phyloP scores from a whole-genome alignment of 441 rosid species.

The Bocquillonia castaneifolia region DNA sequence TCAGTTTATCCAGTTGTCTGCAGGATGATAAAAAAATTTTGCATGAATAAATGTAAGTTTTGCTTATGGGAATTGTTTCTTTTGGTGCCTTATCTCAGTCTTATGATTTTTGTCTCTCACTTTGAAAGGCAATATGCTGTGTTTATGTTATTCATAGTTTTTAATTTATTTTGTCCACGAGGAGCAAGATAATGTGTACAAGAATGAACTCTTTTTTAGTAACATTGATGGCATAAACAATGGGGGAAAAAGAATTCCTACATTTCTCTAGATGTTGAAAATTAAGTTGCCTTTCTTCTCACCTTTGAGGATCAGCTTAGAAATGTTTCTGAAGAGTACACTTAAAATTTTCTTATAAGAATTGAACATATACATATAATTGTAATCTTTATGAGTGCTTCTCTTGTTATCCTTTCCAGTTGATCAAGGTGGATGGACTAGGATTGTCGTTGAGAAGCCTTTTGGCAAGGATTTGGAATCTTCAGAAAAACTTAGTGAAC shows the following conservation, averaged over 20 bases:
- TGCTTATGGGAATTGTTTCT: conserved; percentile 5
- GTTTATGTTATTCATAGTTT: neutral
- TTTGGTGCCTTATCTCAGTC: neutral
- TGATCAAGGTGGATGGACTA: conserved; percentile 94
- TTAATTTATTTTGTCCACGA: neutral
- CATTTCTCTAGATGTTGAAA: conserved; percentile 1
- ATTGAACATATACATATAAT: conserved; percentile 3
- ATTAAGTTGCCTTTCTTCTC: neutral
- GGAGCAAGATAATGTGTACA: conserved; percentile 1
- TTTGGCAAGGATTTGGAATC: conserved; percentile 90
- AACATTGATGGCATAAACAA: conserved; percentile 1
- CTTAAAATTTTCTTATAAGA: neutral
- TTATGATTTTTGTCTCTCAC: neutral
- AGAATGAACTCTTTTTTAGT: neutral
- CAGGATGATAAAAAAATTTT: conserved; percentile 76
- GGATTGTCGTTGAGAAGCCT: conserved; percentile 96
- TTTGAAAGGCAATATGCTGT: neutral
- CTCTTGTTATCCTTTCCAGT: conserved; percentile 37
- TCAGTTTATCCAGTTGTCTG: conserved; percentile 91
- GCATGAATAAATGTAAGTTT: conserved; percentile 83
- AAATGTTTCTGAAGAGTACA: conserved; percentile 6
- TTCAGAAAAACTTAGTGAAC: conserved; percentile 73
- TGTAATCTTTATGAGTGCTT: neutral
- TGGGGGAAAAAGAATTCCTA: neutral
- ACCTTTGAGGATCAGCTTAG: neutral